Percentiles rank a stretch among this genome's conserved stretches.
Evolutionary conservation across 192 early-diverging fungal genomes (phyloP).

Genomic region (Allomyces macrogynus): DNA sequence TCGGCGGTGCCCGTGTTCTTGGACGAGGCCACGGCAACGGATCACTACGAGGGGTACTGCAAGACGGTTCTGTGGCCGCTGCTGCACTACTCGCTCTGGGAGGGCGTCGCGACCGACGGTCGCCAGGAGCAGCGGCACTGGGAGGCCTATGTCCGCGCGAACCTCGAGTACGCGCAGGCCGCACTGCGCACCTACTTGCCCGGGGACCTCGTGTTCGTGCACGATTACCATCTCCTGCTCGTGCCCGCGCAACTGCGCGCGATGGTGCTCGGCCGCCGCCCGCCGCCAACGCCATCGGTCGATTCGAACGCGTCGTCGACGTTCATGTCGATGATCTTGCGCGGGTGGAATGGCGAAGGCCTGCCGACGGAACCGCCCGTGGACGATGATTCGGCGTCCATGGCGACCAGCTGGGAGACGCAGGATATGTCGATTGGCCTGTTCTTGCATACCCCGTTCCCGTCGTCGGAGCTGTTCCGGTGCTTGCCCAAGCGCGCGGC

Average conservation of each 20-base stretch:
- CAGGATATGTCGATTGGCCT: too few species aligned
- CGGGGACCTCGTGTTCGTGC: slow-evolving; percentile 9
- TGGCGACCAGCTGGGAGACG: too few species aligned
- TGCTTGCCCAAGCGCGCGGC: slow-evolving; percentile 51
- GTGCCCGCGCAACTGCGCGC: slow-evolving; percentile 21
- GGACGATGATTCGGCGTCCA: too few species aligned
- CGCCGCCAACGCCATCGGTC: too few species aligned
- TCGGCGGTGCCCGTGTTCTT: slow-evolving; percentile 61
- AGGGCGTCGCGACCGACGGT: neutral
- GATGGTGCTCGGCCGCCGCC: too few species aligned
- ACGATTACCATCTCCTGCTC: slow-evolving; percentile 35
- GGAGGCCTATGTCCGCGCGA: neutral
- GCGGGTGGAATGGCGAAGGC: too few species aligned
- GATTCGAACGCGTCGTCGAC: too few species aligned
- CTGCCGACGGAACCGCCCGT: too few species aligned
- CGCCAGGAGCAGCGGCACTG: neutral
- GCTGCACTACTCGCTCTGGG: neutral
- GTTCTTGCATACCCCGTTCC: slow-evolving; percentile 10
- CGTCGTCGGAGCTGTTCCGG: slow-evolving; percentile 33
- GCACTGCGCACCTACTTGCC: neutral
- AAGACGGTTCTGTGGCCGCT: slow-evolving; percentile 29
- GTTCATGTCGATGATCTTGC: too few species aligned
- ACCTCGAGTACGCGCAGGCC: neutral
- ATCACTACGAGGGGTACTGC: slow-evolving; percentile 96
- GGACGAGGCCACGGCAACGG: slow-evolving; percentile 40